These are phyloP conservation scores for Arabis alpina DNA, from an alignment of 345 rosid genomes.

Conservation along the genomic window DNA sequence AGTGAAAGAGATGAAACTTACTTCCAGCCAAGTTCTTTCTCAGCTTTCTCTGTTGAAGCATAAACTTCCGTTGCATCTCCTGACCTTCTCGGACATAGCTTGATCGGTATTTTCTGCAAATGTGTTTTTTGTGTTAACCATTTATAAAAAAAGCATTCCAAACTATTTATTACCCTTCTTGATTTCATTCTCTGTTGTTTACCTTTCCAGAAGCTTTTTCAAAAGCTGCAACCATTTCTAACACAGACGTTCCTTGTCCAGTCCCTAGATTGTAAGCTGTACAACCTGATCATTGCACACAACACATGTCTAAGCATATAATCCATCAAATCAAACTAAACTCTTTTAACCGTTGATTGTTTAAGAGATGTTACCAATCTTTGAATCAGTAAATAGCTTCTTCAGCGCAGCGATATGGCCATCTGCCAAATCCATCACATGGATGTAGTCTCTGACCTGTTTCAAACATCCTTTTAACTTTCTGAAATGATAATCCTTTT, in stretches of 20 bases:
- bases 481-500: conserved; percentile 11
- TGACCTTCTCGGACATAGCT: conserved; percentile 73
- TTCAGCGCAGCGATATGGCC: conserved; percentile 89
- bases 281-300: conserved; percentile 59
- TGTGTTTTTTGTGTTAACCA: conserved; percentile 10
- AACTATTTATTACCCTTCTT: neutral
- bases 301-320: conserved; percentile 13
- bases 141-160: neutral
- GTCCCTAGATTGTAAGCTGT: conserved; percentile 85
- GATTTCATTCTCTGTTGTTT: conserved; percentile 19
- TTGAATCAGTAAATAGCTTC: conserved; percentile 61
- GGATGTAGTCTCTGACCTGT: conserved; percentile 90
- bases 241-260: conserved; percentile 79
- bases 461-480: conserved; percentile 27
- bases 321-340: conserved; percentile 6
- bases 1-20: conserved; percentile 43
- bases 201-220: conserved; percentile 92
- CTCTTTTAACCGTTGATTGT: neutral
- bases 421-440: conserved; percentile 96
- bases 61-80: conserved; percentile 95
- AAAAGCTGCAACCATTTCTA: conserved; percentile 91
- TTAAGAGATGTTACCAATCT: conserved; percentile 50
- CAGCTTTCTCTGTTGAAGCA: conserved; percentile 80
- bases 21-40: conserved; percentile 94
- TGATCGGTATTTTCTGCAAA: conserved; percentile 79